Evolutionary conservation across 2,329 filamentous ascomycete species (phyloP), one percentile per base, ranked within the genome.

Genomic region (Tothia fuscella): DNA sequence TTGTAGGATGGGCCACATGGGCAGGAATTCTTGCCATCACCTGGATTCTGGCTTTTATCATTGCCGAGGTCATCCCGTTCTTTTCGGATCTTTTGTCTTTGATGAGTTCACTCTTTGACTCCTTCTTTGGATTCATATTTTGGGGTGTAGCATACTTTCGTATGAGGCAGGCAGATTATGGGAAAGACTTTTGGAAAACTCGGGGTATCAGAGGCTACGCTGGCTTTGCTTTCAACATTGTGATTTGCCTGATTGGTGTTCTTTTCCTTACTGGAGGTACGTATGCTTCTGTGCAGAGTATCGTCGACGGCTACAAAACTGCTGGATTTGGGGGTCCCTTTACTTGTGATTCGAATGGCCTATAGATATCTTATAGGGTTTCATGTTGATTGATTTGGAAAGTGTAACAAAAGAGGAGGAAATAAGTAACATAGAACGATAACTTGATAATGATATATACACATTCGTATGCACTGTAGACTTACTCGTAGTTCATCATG

Each of bases 71-170:
- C 34, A 94, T 95, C 53, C 87, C 87, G 0, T 94, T 94, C 71
- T 94, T 95, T 65, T 81, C 78, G 6, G 86, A 86, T 46, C 66
- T 72, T 49, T 60, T 73, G n/a, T 78, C 78, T 4, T 67, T 86
- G 47, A 83, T 87, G 80, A 82, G 78, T n/a, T 85, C 85, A 3
- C 72, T 94, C 1, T 94, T 94, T 56, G 86, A 94, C 62, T 89
- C 82, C 41, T 89, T 87, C 70, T 89, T 89, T 53, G 88, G 88
- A 19, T 95, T 94, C 68, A 93, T 94, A 55, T 95, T 94, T 68
- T 95, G 83, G 83, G 83, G 81, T 10, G 72, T 85, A 1, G 83
- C 82, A 1, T 89, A 85, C 55, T 73, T 87, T 54, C 74, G 81
- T 43, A 84, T 89, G 81, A 71, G 82, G 36, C 65, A 64, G 16